Evolutionary conservation across 2,329 filamentous ascomycete genomes (phyloP), one percentile per base, ranked within the genome.

Genomic region (Colletotrichum trifolii): DNA sequence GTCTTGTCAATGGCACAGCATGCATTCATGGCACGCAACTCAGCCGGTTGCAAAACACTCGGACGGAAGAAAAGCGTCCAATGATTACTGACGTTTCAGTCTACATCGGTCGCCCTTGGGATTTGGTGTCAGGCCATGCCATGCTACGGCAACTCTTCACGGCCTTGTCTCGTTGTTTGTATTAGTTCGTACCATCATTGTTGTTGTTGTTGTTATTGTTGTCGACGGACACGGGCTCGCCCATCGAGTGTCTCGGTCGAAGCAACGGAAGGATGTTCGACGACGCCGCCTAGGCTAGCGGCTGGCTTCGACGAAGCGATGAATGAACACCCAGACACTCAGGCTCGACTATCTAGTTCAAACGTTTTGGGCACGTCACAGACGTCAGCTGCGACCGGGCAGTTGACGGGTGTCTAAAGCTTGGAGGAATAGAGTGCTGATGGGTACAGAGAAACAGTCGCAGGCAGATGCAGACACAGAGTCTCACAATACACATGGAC

Each of bases 1-100:
- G 40, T 65, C 46, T 49, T 47, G 49, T 25, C 50, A 49, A 15
- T 53, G 38, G 46, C 39, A 54, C 53, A 38, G 9, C 46, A 13
- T 25, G 38, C 49, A 59, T 50, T 36, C 48, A 45, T 59, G 42
- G 38, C 47, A 54, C 60, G 49, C 64, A 54, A 58, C 39, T 63
- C 45, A 43, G 45, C 52, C 25, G 39, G 47, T 59, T 64, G 52
- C 64, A 64, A 64, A 66, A 57, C 60, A 54, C 64, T 50, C 54
- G 36, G 64, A 66, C 54, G 60, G 60, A 56, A 50, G 53, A 58
- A 66, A 45, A 45, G 46, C 62, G 42, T 56, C 58, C 62, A 62
- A 62, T 65, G 33, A 55, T 62, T 46, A 43, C 12, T 65, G 62
- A 47, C 52, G 62, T 65, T 65, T 65, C 62, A 65, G 58, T 62